Evolutionary conservation across 1,284 basidiomycete species (phyloP), one percentile per base, ranked within the genome.

Genomic region (Laetiporus sulphureus): DNA sequence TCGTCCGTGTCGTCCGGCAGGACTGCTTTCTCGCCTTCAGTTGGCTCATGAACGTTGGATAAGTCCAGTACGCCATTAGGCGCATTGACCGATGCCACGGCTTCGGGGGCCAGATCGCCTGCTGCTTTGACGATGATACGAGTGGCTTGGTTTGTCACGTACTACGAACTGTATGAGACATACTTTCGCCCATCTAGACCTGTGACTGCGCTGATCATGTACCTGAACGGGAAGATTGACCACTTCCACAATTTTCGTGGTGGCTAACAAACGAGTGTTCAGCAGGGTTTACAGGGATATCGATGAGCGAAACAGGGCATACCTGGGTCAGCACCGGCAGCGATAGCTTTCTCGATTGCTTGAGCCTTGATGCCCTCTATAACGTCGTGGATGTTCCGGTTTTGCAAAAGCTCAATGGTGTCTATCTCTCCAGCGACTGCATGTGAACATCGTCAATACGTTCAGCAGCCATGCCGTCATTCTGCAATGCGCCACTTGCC

Each of bases 101-200:
- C 33, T 25, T 52, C 47, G 5, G 51, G 42, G 4, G 59, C 48
- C 6, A 64, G 48, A 27, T 74, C 71, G 5, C 73, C 72, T 3
- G 71, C 67, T 7, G 70, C 72, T 34, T 66, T 64, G 15, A 73
- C 68, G 39, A 73, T 68, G 31, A 74, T 65, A 7, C 72, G 60
- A 1, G 71, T 71, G 0, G 72, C 69, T 46, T 72, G 67, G 48
- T 73, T 75, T 0, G 70, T 71, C 19, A 74, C 69, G 52, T 75
- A 76, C 64, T 72, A 45, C 19, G 8, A 29, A n/a, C n/a, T n/a
- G n/a, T n/a, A n/a, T n/a, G n/a, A n/a, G n/a, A n/a, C n/a, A n/a
- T n/a, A n/a, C n/a, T n/a, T n/a, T n/a, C n/a, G n/a, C n/a, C n/a
- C 6, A 38, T 20, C 10, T 21, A 20, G 34, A 8, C 13, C 13